Conservation (phyloP, 805 yeast species). For the Candida maltosa region DNA sequence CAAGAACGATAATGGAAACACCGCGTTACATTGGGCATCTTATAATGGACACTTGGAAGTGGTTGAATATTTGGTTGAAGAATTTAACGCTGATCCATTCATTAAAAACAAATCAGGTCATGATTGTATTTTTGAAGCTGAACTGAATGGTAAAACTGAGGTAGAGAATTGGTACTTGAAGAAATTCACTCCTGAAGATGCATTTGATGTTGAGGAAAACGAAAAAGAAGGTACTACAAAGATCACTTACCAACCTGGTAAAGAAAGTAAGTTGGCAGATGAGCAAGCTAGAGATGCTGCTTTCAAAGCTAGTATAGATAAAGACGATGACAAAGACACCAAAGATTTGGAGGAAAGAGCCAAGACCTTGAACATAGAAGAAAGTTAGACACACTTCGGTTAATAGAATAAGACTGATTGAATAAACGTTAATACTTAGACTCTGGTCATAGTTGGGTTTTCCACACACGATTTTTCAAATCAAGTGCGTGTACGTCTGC, state of each 20-base stretch:
- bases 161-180: slow-evolving; percentile 75
- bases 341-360: background rate
- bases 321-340: slow-evolving; percentile 4
- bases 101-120: slow-evolving; percentile 70
- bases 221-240: slow-evolving; percentile 37
- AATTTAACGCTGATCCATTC: slow-evolving; percentile 78
- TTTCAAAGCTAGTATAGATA: slow-evolving; percentile 22
- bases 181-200: slow-evolving; percentile 66
- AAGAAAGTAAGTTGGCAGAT: slow-evolving; percentile 42
- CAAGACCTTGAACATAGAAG: background rate
- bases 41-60: slow-evolving; percentile 77
- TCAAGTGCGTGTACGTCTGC: too few species aligned
- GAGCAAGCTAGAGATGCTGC: slow-evolving; percentile 22
- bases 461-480: too few species aligned
- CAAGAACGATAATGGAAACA: slow-evolving; percentile 80
- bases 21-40: slow-evolving; percentile 96
- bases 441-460: too few species aligned
- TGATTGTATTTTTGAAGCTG: slow-evolving; percentile 89
- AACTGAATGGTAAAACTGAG: slow-evolving; percentile 67
- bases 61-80: slow-evolving; percentile 68
- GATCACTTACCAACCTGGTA: slow-evolving; percentile 40
- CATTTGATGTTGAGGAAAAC: slow-evolving; percentile 39
- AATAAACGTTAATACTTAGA: too few species aligned
- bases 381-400: too few species aligned
- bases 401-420: too few species aligned